Evolutionary conservation across 2,329 filamentous ascomycete genomes (phyloP).

Genomic region (Exophiala sideris): DNA sequence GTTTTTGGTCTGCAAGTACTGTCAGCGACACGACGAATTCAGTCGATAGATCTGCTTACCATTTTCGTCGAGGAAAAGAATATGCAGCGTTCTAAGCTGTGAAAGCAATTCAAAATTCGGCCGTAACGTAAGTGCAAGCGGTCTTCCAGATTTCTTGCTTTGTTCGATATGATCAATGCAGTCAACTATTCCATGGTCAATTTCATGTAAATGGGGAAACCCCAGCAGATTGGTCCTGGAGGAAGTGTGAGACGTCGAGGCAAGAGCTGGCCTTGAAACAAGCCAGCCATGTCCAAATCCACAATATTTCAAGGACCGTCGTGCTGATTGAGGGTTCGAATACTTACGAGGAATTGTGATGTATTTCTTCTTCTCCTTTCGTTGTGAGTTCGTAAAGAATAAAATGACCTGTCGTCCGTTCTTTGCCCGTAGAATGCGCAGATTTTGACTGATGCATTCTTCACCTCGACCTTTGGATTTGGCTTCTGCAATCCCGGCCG

Average conservation of each 20-base stretch:
- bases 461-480: slow-evolving; percentile 44
- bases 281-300: no score
- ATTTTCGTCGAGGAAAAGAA: slow-evolving; percentile 39
- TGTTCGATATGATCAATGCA: slow-evolving; percentile 38
- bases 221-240: no score
- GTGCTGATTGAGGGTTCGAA: background rate
- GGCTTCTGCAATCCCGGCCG: slow-evolving; percentile 42
- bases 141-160: slow-evolving; percentile 38
- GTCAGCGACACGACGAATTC: background rate
- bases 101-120: slow-evolving; percentile 42
- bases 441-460: slow-evolving; percentile 45
- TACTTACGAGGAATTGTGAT: slow-evolving; percentile 38
- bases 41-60: slow-evolving; percentile 28
- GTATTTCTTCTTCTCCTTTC: slow-evolving; percentile 40
- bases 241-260: no score
- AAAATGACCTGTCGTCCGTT: slow-evolving; percentile 38
- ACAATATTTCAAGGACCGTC: no score
- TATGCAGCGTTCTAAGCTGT: slow-evolving; percentile 37
- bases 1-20: slow-evolving; percentile 18
- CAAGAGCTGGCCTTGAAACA: no score
- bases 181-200: slow-evolving; percentile 32
- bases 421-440: slow-evolving; percentile 37
- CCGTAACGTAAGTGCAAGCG: slow-evolving; percentile 36
- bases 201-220: no score
- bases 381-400: slow-evolving; percentile 43